Evolutionary conservation across 805 yeast species (phyloP), one percentile per base, ranked within the genome.

Genomic region (Yueomyces sinensis): DNA sequence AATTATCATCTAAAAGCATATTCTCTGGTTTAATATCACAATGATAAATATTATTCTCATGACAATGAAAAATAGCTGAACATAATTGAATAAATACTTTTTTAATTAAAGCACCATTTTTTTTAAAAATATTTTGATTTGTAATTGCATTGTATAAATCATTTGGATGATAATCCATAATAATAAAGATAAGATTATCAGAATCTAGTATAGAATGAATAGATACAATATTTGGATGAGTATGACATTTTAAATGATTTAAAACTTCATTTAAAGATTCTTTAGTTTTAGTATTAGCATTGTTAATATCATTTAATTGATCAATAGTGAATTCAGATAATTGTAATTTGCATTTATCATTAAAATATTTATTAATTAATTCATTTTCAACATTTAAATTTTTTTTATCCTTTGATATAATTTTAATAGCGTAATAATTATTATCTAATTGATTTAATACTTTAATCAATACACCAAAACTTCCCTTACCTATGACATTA

Each of bases 11-110:
- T 57, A 86, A 74, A 48, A 91, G 63, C 37, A 91, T 72, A 61
- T 91, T 91, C 56, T 91, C 97, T 5, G 98, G 98, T 62, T 91
- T 91, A 43, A 87, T 73, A 58, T 87, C 97, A 52, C 96, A 82
- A 54, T 87, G 97, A 54, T 76, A 89, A 27, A 89, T 74, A n/a
- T 81, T 78, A 41, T 70, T 72, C 2, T 78, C 66, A 56, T 89
- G 96, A 49, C 93, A 82, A 59, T 77, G 82, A 41, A 74, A 72
- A 35, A 87, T 68, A 3, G 87, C 95, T 41, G 86, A 82, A 30
- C 89, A 65, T 54, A 91, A 68, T 58, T 91, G 96, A 29, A 69
- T 49, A 47, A 81, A 79, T 42, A 70, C 78, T 39, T 64, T 66
- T 52, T 72, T 75, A 50, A 70, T 68, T 40, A 62, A 51, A 13